Base-by-base conservation (phyloP, 352 stramenopile species). In the Peronospora belbahrii region DNA sequence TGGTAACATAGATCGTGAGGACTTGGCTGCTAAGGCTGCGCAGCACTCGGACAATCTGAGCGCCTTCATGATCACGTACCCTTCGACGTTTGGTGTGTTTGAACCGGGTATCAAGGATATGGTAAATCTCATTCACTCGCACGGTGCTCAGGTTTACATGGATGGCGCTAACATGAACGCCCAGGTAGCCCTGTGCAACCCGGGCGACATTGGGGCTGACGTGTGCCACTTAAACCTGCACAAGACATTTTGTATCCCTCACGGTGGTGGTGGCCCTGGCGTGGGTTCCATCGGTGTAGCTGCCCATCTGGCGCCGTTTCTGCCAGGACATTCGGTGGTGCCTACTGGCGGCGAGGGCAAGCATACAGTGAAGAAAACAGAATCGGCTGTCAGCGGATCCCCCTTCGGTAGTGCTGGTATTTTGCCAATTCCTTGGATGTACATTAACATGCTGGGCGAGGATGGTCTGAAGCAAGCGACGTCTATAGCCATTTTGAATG, bases 101-200 rank as follows among this genome's bases (percentile, higher is more conserved):
- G 97, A 99, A 57, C 94, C 98, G 49, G 88, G 85, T 45, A 95
- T 99, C 62, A 91, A 97, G 48, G 94, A 98, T 56, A 97, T 99
- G 60, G 89, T 94, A 54, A 73, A 95, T 32, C 81, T 95, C 28
- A 95, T 98, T 47, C 95, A 99, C 67, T 79, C 91, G 7, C 79
- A 97, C 43, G 97, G 97, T 43, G 97, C 95, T n/a, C 91, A 98
- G 58, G 95, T 99, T 10, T 99, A 99, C 83, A 99, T 99, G 95
- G 96, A 99, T 57, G 97, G 97, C 47, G 97, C 97, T 42, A 99
- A 99, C 83, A 98, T 99, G 94, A 99, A 99, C 70, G 97, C 96
- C 7, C 96, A 99, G 65, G 91, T 98, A n/a, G 96, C 85, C 19
- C 73, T 99, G 23, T 98, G 94, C 36, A 97, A 93, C 68, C 97